Base-by-base conservation (phyloP, 495 filamentous ascomycete species). In the Peziza echinospora region DNA sequence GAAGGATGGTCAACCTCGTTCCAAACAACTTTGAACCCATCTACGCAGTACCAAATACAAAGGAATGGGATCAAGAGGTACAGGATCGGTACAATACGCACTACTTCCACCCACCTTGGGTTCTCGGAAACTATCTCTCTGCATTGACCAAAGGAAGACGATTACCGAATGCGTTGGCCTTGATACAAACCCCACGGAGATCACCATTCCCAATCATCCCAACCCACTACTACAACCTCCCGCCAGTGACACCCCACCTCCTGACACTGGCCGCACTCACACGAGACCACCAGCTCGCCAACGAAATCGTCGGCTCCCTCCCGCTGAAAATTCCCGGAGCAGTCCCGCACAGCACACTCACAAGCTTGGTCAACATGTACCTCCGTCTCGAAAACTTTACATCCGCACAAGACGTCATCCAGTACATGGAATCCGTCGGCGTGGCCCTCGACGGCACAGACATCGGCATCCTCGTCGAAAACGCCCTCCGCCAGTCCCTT, bases 281-380 rank as follows among this genome's bases (percentile, higher is more conserved):
- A 2, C 11, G 37, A 5, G 6, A 34, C 8, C 24, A 26, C 0
- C 23, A 24, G 2, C 13, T 17, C 9, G 21, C 55, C 2, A 50
- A 52, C 10, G 23, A 34, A 13, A 10, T 9, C n/a, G 30, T 51
- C 3, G 21, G 21, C 5, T 30, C 22, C 30, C 30, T 37, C 3
- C 30, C 30, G 19, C 19, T 37, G 13, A 37, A 37, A 37, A 37
- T 13, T 3, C 3, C 30, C 13, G 13, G 13, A 3, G 30, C 13
- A 19, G 26, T 47, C 11, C 40, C 48, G 2, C 44, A 46, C 19
- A n/a, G 23, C 9, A 46, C 21, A 26, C 55, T 44, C 21, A 52
- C 53, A 3, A 51, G 47, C 21, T 19, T 55, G 13, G 10, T 55
- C 19, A 55, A 55, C 9, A 52, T 52, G 6, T 49, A 55, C 5